Evolutionary conservation across 495 filamentous ascomycete genomes (phyloP), one percentile per base, ranked within the genome.

Genomic region (Neurospora hispaniola): DNA sequence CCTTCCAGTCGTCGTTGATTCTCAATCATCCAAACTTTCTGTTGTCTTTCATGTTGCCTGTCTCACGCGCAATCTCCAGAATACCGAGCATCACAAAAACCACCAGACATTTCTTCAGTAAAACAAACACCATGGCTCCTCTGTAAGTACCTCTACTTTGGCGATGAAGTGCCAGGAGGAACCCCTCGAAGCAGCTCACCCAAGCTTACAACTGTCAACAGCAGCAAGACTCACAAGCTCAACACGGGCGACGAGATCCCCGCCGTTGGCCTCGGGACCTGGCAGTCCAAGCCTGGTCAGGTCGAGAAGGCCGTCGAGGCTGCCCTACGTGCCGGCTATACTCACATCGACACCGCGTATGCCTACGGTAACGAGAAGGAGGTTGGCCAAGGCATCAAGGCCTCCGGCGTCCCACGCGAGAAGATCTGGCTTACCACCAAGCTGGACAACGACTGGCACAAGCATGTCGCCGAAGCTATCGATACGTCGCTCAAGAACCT

Each of bases 361-460:
- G 91, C 90, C 23, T 97, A 97, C 79, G 90, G 89, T 76, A 97
- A 96, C 83, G 94, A 97, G 82, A 82, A 87, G 69, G 92, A 93
- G 77, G 92, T 96, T 71, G 94, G 92, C 73, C 83, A 90, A 75
- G 94, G 92, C 62, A 93, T 96, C 78, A 85, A 85, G 73, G 91
- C 93, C 74, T 93, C 91, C 11, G 93, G 93, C 59, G 89, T 97
- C 1, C 91, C 93, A 40, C 90, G 93, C 46, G 86, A 89, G 42
- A 85, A 96, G 80, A 91, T 97, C 80, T 97, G 90, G 88, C 83
- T 96, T 80, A 95, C 93, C 59, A 96, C 93, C 75, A 97, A 96
- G 86, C 88, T 96, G 70, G 89, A 93, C 83, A 95, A 95, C 85
- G 83, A 89, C 70, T 93, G 89, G 88, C 93, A 97, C 84, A 86